phyloP scores from a whole-genome alignment of 2,329 filamentous ascomycete species.

The Fusarium metavorans region DNA sequence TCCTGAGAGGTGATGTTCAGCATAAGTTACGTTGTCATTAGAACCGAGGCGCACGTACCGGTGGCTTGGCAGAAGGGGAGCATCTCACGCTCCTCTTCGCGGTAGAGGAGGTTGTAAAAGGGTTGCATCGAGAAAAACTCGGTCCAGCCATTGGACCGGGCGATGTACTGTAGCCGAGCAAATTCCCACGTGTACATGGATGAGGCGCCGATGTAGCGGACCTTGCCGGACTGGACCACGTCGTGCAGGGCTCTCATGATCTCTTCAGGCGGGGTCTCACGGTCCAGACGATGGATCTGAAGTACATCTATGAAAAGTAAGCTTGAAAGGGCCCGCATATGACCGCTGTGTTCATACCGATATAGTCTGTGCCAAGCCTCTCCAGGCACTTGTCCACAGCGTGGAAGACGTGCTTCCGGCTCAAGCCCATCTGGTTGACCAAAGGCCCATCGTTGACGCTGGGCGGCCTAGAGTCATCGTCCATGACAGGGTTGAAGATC shows the following conservation, averaged over 20 bases:
- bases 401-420: slow-evolving; percentile 73
- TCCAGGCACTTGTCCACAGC: slow-evolving; percentile 70
- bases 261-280: slow-evolving; percentile 58
- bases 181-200: slow-evolving; percentile 65
- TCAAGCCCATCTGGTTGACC: slow-evolving; percentile 63
- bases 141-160: slow-evolving; percentile 67
- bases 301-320: slow-evolving; percentile 59
- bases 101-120: slow-evolving; percentile 68
- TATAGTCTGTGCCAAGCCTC: slow-evolving; percentile 66
- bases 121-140: slow-evolving; percentile 72
- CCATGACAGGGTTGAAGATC: slow-evolving; percentile 62
- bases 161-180: slow-evolving; percentile 63
- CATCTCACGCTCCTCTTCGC: slow-evolving; percentile 67
- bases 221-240: slow-evolving; percentile 67
- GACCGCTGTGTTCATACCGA: slow-evolving; percentile 55
- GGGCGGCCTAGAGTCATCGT: slow-evolving; percentile 49
- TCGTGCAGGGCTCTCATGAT: slow-evolving; percentile 72
- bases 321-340: slow-evolving; percentile 29
- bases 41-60: slow-evolving; percentile 14
- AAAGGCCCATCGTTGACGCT: slow-evolving; percentile 51
- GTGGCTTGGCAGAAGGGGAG: slow-evolving; percentile 52
- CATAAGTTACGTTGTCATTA: not conserved
- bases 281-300: slow-evolving; percentile 71
- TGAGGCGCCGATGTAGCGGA: slow-evolving; percentile 64
- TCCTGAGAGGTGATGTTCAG: not conserved